Evolutionary conservation across 805 yeast genomes (phyloP).

Genomic region (Blastobotrys robertii): DNA sequence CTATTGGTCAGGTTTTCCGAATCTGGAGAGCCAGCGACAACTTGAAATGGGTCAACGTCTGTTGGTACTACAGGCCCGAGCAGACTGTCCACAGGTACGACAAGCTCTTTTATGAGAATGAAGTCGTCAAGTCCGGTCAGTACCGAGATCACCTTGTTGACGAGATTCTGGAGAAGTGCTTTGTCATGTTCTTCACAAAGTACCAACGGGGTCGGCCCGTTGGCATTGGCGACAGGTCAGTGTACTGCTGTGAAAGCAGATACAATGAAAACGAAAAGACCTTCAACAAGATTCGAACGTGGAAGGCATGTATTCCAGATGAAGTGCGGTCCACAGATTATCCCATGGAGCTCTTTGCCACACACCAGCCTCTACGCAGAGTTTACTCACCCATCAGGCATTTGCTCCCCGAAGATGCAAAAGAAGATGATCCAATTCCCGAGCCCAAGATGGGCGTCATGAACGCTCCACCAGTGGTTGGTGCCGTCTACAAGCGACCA

Average conservation of each 20-base stretch:
- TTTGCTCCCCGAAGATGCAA: slow-evolving; percentile 64
- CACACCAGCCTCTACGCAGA: slow-evolving; percentile 60
- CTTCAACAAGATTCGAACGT: slow-evolving; percentile 90
- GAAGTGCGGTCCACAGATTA: slow-evolving; percentile 66
- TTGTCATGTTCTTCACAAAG: slow-evolving; percentile 87
- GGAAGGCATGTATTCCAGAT: slow-evolving; percentile 98
- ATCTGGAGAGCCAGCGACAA: slow-evolving; percentile 77
- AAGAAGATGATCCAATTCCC: slow-evolving; percentile 65
- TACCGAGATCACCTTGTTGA: slow-evolving; percentile 86
- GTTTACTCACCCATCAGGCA: slow-evolving; percentile 79
- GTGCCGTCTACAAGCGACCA: slow-evolving; percentile 77
- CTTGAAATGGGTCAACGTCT: slow-evolving; percentile 79
- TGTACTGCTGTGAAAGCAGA: slow-evolving; percentile 90
- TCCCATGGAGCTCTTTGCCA: slow-evolving; percentile 52
- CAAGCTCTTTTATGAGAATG: slow-evolving; percentile 82
- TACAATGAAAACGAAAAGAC: slow-evolving; percentile 85
- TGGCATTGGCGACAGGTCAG: slow-evolving; percentile 53
- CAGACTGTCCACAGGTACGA: slow-evolving; percentile 94
- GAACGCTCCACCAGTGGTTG: slow-evolving; percentile 90
- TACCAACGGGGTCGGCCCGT: slow-evolving; percentile 91
- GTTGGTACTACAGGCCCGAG: slow-evolving; percentile 97
- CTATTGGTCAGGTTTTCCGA: slow-evolving; percentile 87
- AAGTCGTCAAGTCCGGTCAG: slow-evolving; percentile 94
- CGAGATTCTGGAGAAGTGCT: slow-evolving; percentile 88
- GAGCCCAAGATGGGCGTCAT: slow-evolving; percentile 73